phyloP scores from a whole-genome alignment of 768 basidiomycete species.

The Rhodosporidiobolus odoratus region DNA sequence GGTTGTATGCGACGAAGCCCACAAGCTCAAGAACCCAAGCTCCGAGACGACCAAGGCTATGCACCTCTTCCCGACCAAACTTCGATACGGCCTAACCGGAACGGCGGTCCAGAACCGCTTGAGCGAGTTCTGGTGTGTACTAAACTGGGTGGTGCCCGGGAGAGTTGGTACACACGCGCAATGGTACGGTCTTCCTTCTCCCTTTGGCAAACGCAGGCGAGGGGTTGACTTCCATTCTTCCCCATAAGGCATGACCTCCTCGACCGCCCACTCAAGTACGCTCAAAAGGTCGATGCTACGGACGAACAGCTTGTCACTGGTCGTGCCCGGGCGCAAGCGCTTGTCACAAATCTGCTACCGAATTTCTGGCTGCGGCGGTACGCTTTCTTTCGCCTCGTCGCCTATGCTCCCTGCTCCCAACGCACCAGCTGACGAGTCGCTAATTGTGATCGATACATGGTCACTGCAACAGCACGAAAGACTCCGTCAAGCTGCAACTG shows the following conservation, averaged over 20 bases:
- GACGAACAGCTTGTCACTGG: conserved; percentile 60
- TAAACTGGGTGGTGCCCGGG: conserved; percentile 87
- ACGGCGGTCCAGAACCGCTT: conserved; percentile 82
- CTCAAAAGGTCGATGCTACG: conserved; percentile 63
- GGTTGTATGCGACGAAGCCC: conserved; percentile 65
- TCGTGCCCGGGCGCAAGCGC: conserved; percentile 54
- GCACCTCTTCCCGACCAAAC: conserved; percentile 60
- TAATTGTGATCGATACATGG: too few species aligned
- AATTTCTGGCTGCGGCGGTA: conserved; percentile 76
- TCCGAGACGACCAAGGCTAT: conserved; percentile 65
- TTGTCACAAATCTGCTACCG: conserved; percentile 68
- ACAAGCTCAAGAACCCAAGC: conserved; percentile 73
- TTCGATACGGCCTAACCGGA: conserved; percentile 74
- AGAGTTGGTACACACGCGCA: conserved; percentile 64
- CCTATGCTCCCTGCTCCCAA: too few species aligned
- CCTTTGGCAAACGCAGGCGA: background rate
- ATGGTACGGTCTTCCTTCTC: conserved; percentile 53
- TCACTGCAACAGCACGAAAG: conserved; percentile 47
- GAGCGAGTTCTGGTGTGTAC: conserved; percentile 81
- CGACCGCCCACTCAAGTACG: conserved; percentile 57
- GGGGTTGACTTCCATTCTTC: background rate
- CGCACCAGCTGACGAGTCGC: too few species aligned
- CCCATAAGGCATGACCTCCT: conserved; percentile 12
- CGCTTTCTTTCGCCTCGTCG: background rate
- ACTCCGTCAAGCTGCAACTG: conserved; percentile 53